Conservation (phyloP, 2,329 filamentous ascomycete genomes). For the Claviceps pazoutovae region DNA sequence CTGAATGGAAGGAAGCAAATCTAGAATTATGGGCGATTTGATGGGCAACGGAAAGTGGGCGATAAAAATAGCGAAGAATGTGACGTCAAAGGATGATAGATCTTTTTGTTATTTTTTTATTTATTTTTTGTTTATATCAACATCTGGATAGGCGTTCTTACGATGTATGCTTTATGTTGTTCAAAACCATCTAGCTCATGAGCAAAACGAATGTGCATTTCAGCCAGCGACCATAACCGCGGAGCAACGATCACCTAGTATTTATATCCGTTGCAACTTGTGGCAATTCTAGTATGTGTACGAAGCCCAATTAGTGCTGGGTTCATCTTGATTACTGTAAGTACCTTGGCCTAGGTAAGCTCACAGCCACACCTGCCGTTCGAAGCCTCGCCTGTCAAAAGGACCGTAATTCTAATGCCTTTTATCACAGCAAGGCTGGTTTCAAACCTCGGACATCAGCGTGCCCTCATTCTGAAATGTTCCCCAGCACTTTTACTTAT, state of each 20-base stretch:
- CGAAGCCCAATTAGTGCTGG: too few relatives aligned
- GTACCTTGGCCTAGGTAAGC: too few relatives aligned
- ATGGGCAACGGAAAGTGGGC: too few relatives aligned
- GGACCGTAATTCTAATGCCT: too few relatives aligned
- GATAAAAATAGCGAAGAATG: neutral
- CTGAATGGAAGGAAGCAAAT: neutral
- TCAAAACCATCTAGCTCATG: neutral
- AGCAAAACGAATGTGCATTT: neutral
- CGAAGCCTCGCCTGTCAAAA: too few relatives aligned
- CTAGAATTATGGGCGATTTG: neutral
- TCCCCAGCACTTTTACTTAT: too few relatives aligned
- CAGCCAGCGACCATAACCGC: neutral
- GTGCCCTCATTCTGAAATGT: too few relatives aligned
- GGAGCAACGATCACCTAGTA: neutral
- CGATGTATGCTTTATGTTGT: neutral
- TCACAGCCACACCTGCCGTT: too few relatives aligned
- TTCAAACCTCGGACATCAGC: too few relatives aligned
- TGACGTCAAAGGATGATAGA: neutral
- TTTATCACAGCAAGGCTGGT: too few relatives aligned
- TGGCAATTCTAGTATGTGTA: too few relatives aligned
- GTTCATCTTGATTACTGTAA: too few relatives aligned
- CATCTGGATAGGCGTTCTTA: conserved; percentile 3
- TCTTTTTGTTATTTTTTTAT: neutral
- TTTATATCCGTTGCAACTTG: neutral
- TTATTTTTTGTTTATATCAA: neutral